Evolutionary conservation across 2,329 filamentous ascomycete genomes (phyloP).

Genomic region (Colletotrichum spinosum): DNA sequence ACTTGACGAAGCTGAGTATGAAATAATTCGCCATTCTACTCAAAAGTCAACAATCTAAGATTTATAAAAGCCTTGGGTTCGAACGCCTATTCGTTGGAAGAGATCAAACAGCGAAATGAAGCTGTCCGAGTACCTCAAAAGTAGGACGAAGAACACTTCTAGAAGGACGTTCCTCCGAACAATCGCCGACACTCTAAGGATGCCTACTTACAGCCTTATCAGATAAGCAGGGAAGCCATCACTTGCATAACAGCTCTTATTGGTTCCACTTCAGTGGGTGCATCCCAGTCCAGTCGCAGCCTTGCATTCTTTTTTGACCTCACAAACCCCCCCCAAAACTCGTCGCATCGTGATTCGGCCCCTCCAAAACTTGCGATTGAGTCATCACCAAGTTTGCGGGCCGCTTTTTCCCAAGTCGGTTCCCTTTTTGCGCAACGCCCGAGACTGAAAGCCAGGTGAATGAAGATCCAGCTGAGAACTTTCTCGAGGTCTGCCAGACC

Average conservation of each 20-base stretch:
- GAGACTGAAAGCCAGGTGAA: constrained; percentile 36
- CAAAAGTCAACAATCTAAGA: no score
- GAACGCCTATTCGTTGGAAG: no score
- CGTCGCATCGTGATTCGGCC: constrained; percentile 32
- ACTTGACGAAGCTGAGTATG: no score
- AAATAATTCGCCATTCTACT: no score
- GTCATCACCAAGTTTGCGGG: constrained; percentile 30
- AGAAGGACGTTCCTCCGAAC: neutral
- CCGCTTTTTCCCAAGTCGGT: constrained; percentile 33
- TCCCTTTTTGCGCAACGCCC: constrained; percentile 28
- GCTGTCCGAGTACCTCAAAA: no score
- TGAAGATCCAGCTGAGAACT: constrained; percentile 35
- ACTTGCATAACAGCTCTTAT: constrained; percentile 16
- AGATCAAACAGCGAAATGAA: no score
- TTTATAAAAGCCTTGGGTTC: no score
- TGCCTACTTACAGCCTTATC: constrained; percentile 20
- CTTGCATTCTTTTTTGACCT: constrained; percentile 37
- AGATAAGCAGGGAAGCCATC: constrained; percentile 23
- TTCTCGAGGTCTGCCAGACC: constrained; percentile 38
- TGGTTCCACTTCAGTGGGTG: constrained; percentile 12
- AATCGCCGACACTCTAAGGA: neutral
- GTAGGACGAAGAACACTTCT: neutral
- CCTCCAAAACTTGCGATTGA: constrained; percentile 37
- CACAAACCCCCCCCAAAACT: constrained; percentile 34
- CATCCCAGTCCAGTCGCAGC: constrained; percentile 32